Conservation (phyloP, 345 rosid species). For the Zanthoxylum bungeanum region DNA sequence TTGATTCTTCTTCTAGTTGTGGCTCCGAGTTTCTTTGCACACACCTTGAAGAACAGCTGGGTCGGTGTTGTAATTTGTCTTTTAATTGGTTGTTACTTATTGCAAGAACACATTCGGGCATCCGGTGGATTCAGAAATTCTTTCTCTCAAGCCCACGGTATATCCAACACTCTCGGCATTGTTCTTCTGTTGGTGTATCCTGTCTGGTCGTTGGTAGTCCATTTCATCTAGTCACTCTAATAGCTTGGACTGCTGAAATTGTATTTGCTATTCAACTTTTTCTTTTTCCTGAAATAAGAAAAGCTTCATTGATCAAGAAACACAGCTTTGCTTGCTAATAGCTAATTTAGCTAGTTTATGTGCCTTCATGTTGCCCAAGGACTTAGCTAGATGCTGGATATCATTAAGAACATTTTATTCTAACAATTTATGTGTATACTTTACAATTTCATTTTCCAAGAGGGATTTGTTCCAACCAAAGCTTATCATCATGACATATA, state of each 20-base stretch:
- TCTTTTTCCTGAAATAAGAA: no score
- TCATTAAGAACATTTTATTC: no score
- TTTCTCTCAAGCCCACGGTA: slow-evolving; percentile 61
- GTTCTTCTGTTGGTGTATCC: slow-evolving; percentile 77
- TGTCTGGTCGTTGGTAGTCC: slow-evolving; percentile 60
- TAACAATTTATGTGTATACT: no score
- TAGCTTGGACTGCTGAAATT: background rate
- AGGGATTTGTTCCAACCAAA: no score
- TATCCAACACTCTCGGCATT: slow-evolving; percentile 83
- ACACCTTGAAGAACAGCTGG: slow-evolving; percentile 52
- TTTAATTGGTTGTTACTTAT: slow-evolving; percentile 70
- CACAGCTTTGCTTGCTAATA: no score
- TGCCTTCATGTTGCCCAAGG: no score
- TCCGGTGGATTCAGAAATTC: slow-evolving; percentile 89
- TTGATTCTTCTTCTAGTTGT: slow-evolving; percentile 66
- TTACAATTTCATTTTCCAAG: no score
- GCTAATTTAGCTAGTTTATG: no score
- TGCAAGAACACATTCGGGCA: slow-evolving; percentile 91
- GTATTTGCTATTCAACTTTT: no score
- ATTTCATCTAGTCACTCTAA: slow-evolving; percentile 35
- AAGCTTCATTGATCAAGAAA: no score
- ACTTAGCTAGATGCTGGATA: no score
- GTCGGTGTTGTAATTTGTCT: slow-evolving; percentile 69
- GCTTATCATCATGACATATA: no score
- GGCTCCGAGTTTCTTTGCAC: slow-evolving; percentile 60